Conservation (phyloP, 2,329 filamentous ascomycete genomes). For the Penicillium sp. region DNA sequence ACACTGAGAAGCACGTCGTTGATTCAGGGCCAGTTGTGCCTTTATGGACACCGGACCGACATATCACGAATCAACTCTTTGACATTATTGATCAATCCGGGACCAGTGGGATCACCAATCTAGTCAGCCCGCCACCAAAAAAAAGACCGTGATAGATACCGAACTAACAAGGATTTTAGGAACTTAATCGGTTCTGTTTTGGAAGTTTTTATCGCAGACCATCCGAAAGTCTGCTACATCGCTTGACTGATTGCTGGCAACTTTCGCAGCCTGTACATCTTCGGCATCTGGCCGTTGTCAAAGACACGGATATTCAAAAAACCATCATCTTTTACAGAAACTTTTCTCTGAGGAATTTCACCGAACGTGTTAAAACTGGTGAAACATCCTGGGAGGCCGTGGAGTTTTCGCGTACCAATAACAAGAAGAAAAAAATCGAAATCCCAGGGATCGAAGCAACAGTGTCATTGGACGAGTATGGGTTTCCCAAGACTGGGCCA, state of each 20-base stretch:
- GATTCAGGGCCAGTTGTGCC: constrained; percentile 48
- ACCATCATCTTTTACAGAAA: constrained; percentile 59
- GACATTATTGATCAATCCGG: constrained; percentile 54
- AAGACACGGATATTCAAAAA: constrained; percentile 55
- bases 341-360: constrained; percentile 58
- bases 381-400: constrained; percentile 60
- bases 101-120: constrained; percentile 54
- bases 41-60: constrained; percentile 59
- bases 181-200: constrained; percentile 47
- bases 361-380: constrained; percentile 56
- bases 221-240: constrained; percentile 56
- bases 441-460: constrained; percentile 37
- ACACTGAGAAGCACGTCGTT: constrained; percentile 29
- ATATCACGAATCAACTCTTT: constrained; percentile 57
- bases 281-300: constrained; percentile 60
- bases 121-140: constrained; percentile 32
- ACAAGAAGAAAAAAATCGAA: constrained; percentile 32
- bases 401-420: constrained; percentile 37
- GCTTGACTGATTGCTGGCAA: constrained; percentile 61
- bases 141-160: neutral
- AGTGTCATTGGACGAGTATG: constrained; percentile 51
- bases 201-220: constrained; percentile 60
- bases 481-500: constrained; percentile 46
- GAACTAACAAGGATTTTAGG: constrained; percentile 15
- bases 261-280: constrained; percentile 62